Evolutionary conservation across 306 rosid species (phyloP).

Genomic region (Pterocarpus macrocarpus): DNA sequence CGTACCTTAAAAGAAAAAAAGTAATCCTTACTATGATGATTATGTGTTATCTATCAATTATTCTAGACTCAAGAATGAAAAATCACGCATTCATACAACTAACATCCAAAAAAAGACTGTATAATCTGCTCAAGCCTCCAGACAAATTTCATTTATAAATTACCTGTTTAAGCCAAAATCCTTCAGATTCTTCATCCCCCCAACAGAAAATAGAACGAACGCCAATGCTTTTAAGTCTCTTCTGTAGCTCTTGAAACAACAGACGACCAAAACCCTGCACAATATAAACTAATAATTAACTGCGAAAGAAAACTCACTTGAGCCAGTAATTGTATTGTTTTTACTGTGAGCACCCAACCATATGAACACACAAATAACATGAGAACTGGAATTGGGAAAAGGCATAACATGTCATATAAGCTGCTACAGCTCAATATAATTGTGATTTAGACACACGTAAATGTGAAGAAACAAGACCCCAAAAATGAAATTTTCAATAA

Average conservation of each 20-base stretch:
- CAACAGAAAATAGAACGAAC: slow-evolving; percentile 81
- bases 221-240: slow-evolving; percentile 85
- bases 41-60: slow-evolving; percentile 2
- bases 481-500: slow-evolving; percentile 12
- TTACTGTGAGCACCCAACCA: slow-evolving; percentile 17
- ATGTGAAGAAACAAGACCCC: slow-evolving; percentile 27
- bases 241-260: slow-evolving; percentile 70
- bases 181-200: slow-evolving; percentile 97
- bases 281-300: slow-evolving; percentile 38
- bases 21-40: slow-evolving; percentile 18
- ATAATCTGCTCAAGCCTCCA: slow-evolving; percentile 30
- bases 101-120: slow-evolving; percentile 8
- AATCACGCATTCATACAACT: slow-evolving; percentile 18
- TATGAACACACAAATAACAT: slow-evolving; percentile 5
- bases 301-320: slow-evolving; percentile 31
- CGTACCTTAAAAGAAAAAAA: not conserved
- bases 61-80: slow-evolving; percentile 30
- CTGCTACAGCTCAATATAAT: slow-evolving; percentile 16
- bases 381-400: slow-evolving; percentile 36
- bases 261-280: slow-evolving; percentile 80
- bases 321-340: not conserved
- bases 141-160: slow-evolving; percentile 17
- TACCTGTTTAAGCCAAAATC: slow-evolving; percentile 94
- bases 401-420: slow-evolving; percentile 35
- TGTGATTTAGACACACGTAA: slow-evolving; percentile 9